These are phyloP conservation scores for Aspergillus sp. DNA, from an alignment of 2,329 filamentous ascomycete genomes.

Conservation along the genomic window DNA sequence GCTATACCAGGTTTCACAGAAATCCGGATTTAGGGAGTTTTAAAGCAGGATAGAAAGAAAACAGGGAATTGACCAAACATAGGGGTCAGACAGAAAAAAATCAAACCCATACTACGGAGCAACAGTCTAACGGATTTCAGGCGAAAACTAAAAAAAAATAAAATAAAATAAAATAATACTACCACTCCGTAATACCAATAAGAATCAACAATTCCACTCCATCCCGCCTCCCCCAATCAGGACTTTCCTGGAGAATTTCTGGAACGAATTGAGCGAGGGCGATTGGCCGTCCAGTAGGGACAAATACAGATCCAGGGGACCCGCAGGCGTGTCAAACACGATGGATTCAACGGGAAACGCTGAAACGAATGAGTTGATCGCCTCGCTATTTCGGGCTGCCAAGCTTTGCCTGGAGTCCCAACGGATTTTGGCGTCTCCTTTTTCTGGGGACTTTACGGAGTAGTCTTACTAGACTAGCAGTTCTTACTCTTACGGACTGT, in stretches of 20 bases:
- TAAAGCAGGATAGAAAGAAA: not conserved
- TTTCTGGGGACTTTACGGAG: not conserved
- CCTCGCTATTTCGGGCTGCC: not conserved
- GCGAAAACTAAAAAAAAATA: too few relatives aligned
- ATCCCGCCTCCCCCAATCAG: not conserved
- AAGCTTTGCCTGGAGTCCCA: not conserved
- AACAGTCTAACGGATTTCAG: too few relatives aligned
- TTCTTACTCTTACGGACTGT: too few relatives aligned
- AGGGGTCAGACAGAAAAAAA: not conserved
- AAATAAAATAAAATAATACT: too few relatives aligned
- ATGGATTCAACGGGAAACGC: not conserved
- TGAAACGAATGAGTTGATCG: not conserved
- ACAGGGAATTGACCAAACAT: not conserved
- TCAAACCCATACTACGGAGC: not conserved
- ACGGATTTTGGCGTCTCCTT: not conserved
- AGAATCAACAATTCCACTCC: too few relatives aligned
- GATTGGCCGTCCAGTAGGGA: not conserved
- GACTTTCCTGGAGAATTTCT: not conserved
- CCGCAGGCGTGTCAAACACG: not conserved
- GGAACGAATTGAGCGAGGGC: not conserved
- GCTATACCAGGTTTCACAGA: not conserved
- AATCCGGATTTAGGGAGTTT: not conserved
- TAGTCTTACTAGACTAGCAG: not conserved
- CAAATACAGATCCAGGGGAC: not conserved
- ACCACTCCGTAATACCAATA: too few relatives aligned